A percentile compares a stretch with the other conserved stretches of the same genome.
phyloP scores from a whole-genome alignment of 73 alveolate genomes.

The Stentor coeruleus region DNA sequence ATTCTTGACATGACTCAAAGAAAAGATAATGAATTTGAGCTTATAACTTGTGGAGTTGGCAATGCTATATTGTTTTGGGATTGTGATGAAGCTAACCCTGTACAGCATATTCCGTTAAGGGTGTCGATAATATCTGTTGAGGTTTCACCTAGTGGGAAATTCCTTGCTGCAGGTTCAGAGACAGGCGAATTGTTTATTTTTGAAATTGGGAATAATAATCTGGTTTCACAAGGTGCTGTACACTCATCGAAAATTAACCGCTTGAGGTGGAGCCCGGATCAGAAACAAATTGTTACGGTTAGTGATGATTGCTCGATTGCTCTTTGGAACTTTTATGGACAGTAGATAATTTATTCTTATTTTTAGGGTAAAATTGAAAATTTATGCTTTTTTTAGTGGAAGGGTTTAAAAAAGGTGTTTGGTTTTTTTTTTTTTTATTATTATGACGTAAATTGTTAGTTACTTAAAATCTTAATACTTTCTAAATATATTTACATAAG shows the following conservation, averaged over 20 bases:
- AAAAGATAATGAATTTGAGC: conserved; percentile 72
- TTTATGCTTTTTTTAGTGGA: background rate
- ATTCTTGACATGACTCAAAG: conserved; percentile 74
- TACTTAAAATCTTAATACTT: too few species aligned
- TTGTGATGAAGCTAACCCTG: conserved; percentile 73
- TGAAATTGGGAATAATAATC: conserved; percentile 50
- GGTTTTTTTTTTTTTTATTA: too few species aligned
- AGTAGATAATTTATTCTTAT: background rate
- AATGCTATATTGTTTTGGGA: conserved; percentile 83
- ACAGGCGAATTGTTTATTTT: conserved; percentile 73
- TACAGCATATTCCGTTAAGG: conserved; percentile 56
- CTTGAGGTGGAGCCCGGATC: conserved; percentile 88
- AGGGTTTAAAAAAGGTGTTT: background rate
- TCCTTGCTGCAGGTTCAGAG: conserved; percentile 73
- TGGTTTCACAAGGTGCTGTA: conserved; percentile 67
- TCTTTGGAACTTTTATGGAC: conserved; percentile 83
- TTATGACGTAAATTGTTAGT: too few species aligned
- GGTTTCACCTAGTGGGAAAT: conserved; percentile 75
- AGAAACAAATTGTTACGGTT: conserved; percentile 79
- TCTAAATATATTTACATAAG: too few species aligned
- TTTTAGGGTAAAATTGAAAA: background rate
- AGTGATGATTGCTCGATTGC: conserved; percentile 82
- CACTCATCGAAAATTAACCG: conserved; percentile 79
- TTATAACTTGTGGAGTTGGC: conserved; percentile 76
- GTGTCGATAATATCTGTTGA: conserved; percentile 61